These are phyloP conservation scores for Boletus reticuloceps DNA, from an alignment of 768 basidiomycete genomes.

Conservation along the genomic window DNA sequence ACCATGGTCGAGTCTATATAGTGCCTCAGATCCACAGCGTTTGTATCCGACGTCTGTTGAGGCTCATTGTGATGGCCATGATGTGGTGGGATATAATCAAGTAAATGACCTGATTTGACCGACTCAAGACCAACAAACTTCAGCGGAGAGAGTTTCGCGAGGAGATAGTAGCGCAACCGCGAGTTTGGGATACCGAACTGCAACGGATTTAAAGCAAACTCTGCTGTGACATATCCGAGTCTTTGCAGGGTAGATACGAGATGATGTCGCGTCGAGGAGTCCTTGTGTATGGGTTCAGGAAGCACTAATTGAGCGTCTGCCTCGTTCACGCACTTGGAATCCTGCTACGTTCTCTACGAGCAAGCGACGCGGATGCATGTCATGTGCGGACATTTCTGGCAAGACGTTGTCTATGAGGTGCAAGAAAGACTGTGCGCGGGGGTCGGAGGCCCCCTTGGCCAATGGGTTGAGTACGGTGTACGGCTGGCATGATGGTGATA, in stretches of 20 bases:
- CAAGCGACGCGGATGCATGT: slow-evolving; percentile 53
- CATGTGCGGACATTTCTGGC: slow-evolving; percentile 47
- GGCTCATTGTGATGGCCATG: slow-evolving; percentile 29
- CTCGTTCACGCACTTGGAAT: slow-evolving; percentile 58
- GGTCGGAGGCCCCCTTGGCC: slow-evolving; percentile 68
- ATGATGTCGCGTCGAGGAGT: slow-evolving; percentile 58
- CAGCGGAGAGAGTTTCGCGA: slow-evolving; percentile 54
- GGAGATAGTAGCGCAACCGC: slow-evolving; percentile 74
- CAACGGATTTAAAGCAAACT: slow-evolving; percentile 70
- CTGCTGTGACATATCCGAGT: slow-evolving; percentile 55
- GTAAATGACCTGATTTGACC: slow-evolving; percentile 29
- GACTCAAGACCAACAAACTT: slow-evolving; percentile 32
- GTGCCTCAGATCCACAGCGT: neutral
- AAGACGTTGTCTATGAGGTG: slow-evolving; percentile 64
- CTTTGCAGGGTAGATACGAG: slow-evolving; percentile 50
- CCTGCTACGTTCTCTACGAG: slow-evolving; percentile 83
- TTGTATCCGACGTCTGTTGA: neutral
- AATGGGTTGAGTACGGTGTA: slow-evolving; percentile 76
- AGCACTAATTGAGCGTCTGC: neutral
- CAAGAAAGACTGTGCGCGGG: slow-evolving; percentile 73
- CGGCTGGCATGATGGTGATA: slow-evolving; percentile 83
- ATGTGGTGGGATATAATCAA: slow-evolving; percentile 29
- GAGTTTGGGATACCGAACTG: slow-evolving; percentile 85
- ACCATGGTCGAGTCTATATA: slow-evolving; percentile 3
- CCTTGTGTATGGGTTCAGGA: slow-evolving; percentile 38